phyloP scores from a whole-genome alignment of 2,329 filamentous ascomycete genomes.

The Hypocrella siamensis region DNA sequence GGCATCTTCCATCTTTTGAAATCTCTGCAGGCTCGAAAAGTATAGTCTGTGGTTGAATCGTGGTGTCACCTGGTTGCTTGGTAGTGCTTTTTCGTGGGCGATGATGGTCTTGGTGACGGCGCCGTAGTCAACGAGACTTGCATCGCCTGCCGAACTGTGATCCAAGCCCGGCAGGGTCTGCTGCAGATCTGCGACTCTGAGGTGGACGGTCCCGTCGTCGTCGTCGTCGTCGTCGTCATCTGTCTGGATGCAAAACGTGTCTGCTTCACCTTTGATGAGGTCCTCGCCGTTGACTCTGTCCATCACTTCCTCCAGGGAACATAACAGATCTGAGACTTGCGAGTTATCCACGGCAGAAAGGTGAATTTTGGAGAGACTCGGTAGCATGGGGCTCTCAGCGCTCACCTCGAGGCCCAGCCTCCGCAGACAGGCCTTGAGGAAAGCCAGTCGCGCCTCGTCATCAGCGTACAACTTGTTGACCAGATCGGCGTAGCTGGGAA shows the following conservation, averaged over 20 bases:
- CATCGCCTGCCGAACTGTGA: conserved; percentile 15
- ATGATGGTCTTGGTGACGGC: conserved; percentile 58
- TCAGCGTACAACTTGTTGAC: conserved; percentile 52
- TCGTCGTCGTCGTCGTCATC: conserved; percentile 40
- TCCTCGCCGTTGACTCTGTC: conserved; percentile 49
- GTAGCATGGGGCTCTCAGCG: conserved; percentile 51
- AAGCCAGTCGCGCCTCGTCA: conserved; percentile 53
- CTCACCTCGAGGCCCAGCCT: conserved; percentile 75
- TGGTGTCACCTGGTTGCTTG: conserved; percentile 58
- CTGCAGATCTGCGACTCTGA: conserved; percentile 39
- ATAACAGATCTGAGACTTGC: conserved; percentile 52
- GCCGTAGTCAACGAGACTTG: conserved; percentile 60
- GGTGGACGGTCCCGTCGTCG: too few relatives aligned
- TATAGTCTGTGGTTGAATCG: conserved; percentile 74
- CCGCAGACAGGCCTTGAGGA: conserved; percentile 62
- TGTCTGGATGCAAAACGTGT: conserved; percentile 66
- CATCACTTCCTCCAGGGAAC: conserved; percentile 51
- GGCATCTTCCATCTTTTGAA: conserved; percentile 39
- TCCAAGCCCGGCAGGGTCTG: conserved; percentile 27
- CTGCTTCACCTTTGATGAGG: conserved; percentile 64
- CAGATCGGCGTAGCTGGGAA: conserved; percentile 55
- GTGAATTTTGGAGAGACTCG: conserved; percentile 69
- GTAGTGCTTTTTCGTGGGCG: conserved; percentile 52
- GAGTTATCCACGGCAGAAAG: conserved; percentile 53
- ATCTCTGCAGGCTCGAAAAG: conserved; percentile 55